Base-by-base conservation (phyloP, 176 grass and related monocot species). In the Hyparrhenia diplandra region DNA sequence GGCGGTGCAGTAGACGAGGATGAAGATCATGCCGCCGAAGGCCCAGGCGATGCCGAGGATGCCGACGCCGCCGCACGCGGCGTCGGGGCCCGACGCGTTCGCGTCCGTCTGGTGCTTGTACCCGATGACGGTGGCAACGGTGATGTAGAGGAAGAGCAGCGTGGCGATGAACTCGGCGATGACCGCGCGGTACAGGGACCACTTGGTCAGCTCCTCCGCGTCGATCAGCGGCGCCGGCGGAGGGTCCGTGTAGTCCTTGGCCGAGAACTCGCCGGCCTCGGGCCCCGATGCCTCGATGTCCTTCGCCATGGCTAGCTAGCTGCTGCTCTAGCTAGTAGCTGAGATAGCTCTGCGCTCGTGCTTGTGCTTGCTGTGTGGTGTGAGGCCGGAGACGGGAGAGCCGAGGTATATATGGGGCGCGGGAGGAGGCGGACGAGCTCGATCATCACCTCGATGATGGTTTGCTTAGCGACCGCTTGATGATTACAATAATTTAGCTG, bases 1-100 rank as follows among this genome's bases (percentile, higher is more conserved):
- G 34, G 93, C 93, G 74, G 93, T 95, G 89, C 93, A 95, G 89
- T 95, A 95, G 75, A 95, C 93, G 58, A 95, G 85, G 78, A 95
- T 78, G 76, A 95, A 95, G 69, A 95, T 95, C 93, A 95, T 95
- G 70, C 93, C 93, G 24, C 93, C 93, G 67, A 95, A 95, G 34
- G 93, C 82, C 93, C 93, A 95, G 4, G 93, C 93, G 83, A 95
- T 95, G 73, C 93, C 93, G 58, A 95, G 90, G 76, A 92, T 39
- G 43, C 93, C 93, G 8, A 97, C 95, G 73, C 95, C 95, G 74
- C 76, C 77, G 77, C 94, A 97, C 16, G 82, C 75, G 8, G 84
- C 90, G 76, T 91, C 92, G 68, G 86, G 31, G 29, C 58, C 30
- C 83, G 37, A 75, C 80, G 40, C 40, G 5, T 21, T 4, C 55